phyloP scores from a whole-genome alignment of 495 filamentous ascomycete genomes.

The Hypoxylon crocopeplum region DNA sequence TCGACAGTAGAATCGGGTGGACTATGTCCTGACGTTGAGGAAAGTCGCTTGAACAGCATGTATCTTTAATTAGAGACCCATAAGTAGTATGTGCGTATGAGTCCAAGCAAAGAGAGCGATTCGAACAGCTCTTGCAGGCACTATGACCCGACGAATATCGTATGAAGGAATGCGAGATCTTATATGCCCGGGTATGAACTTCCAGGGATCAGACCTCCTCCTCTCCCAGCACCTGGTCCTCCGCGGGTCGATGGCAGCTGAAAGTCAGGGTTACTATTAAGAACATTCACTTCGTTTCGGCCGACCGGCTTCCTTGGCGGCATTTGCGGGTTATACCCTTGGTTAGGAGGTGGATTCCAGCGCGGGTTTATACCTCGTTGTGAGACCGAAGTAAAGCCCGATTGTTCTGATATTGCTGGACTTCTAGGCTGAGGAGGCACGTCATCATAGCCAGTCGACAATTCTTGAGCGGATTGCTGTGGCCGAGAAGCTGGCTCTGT shows the following conservation, averaged over 20 bases:
- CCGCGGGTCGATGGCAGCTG: constrained; percentile 54
- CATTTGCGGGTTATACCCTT: constrained; percentile 43
- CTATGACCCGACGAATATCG: not conserved
- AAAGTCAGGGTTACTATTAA: constrained; percentile 80
- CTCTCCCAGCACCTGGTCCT: constrained; percentile 21
- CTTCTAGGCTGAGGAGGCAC: constrained; percentile 70
- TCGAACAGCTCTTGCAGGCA: not conserved
- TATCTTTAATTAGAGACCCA: constrained; percentile 6
- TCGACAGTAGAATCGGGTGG: constrained; percentile 3
- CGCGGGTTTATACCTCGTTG: constrained; percentile 87
- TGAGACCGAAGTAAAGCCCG: constrained; percentile 83
- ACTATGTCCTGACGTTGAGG: constrained; percentile 5
- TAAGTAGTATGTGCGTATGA: not conserved
- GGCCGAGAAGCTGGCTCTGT: constrained; percentile 47
- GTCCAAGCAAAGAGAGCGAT: not conserved
- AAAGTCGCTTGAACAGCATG: constrained; percentile 12
- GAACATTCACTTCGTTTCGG: constrained; percentile 62
- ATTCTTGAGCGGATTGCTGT: constrained; percentile 42
- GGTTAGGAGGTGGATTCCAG: constrained; percentile 63
- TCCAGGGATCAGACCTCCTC: constrained; percentile 44
- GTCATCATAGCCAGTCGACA: constrained; percentile 60
- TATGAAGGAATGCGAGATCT: constrained; percentile 16
- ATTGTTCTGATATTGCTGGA: constrained; percentile 77
- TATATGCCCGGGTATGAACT: constrained; percentile 45
- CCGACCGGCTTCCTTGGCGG: constrained; percentile 53